Base-by-base conservation (phyloP, 495 filamentous ascomycete genomes). In the Glonium stellatum region DNA sequence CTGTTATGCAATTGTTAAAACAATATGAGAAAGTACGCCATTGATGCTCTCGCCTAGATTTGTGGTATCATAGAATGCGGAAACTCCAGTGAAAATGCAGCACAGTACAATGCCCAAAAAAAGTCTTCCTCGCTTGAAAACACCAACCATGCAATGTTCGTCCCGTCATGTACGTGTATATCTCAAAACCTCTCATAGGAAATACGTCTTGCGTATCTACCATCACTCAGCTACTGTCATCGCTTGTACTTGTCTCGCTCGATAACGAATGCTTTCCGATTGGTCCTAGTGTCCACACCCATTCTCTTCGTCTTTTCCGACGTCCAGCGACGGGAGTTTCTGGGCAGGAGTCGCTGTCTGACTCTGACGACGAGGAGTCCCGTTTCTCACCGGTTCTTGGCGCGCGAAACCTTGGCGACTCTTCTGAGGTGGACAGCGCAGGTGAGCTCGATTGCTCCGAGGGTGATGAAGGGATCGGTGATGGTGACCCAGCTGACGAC, bases 281-380 rank as follows among this genome's bases (percentile, higher is more conserved):
- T 6, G 80, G 76, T 0, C 74, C 80, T 15, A 84, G 64, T 3
- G 82, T 84, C 82, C 82, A 84, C 52, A 72, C 69, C 82, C 82
- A 84, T 66, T 81, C 76, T 19, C 81, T 68, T 4, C 77, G 74
- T 22, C 78, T 77, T 56, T 82, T 83, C 56, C 67, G 67, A 1
- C 79, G 76, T 23, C 70, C 72, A 22, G 78, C 77, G 4, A 76
- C 72, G 4, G 80, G 79, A 9, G 78, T 82, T 39, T 76, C 75
- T 1, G 81, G 78, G 42, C 72, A 78, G 9, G 70, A 70, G 6
- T 71, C 70, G 51, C 69, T 70, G 60, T 70, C 68, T 11, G 58
- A 48, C 18, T 81, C 78, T 35, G 73, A 72, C 41, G 74, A 77
- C 5, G 71, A 69, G 18, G 79, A 79, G n/a, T 79, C 74, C 5